Evolutionary conservation across 176 grass and related monocot genomes (phyloP).

Genomic region (Stipa capillata): DNA sequence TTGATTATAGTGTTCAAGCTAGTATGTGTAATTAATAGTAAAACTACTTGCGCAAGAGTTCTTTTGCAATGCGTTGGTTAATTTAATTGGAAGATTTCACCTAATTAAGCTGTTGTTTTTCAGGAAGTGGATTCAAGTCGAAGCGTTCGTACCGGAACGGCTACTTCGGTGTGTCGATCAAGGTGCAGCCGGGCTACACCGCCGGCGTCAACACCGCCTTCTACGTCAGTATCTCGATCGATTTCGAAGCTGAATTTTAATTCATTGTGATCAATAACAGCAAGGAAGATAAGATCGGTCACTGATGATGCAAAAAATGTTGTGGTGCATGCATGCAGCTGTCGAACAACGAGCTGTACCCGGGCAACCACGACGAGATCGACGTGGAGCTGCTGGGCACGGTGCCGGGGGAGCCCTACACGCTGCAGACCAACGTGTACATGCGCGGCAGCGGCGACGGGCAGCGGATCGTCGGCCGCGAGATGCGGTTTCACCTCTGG

Average conservation of each 20-base stretch:
- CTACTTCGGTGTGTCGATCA: slow-evolving; percentile 79
- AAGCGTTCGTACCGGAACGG: slow-evolving; percentile 59
- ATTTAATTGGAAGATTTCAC: too few species aligned
- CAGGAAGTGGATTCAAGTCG: slow-evolving; percentile 86
- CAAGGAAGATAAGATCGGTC: too few species aligned
- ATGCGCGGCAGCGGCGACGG: slow-evolving; percentile 70
- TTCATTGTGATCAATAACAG: not conserved
- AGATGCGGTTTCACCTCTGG: slow-evolving; percentile 89
- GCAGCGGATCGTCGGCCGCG: slow-evolving; percentile 45
- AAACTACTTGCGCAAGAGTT: too few species aligned
- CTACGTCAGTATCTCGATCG: slow-evolving; percentile 37
- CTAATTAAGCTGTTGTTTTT: not conserved
- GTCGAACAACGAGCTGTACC: slow-evolving; percentile 61
- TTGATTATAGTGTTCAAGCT: too few species aligned
- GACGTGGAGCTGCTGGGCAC: slow-evolving; percentile 85
- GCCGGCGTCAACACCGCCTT: slow-evolving; percentile 90
- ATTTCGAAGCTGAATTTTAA: not conserved
- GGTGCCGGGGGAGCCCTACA: slow-evolving; percentile 64
- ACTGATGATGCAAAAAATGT: not conserved
- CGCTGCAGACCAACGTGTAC: slow-evolving; percentile 89
- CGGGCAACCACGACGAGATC: slow-evolving; percentile 69
- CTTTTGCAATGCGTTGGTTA: too few species aligned
- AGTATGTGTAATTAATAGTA: too few species aligned
- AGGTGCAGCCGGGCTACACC: slow-evolving; percentile 77
- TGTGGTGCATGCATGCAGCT: slow-evolving; percentile 43